These are phyloP conservation scores for Plasmodium yoelii DNA, from an alignment of 169 alveolate genomes.

Conservation along the genomic window DNA sequence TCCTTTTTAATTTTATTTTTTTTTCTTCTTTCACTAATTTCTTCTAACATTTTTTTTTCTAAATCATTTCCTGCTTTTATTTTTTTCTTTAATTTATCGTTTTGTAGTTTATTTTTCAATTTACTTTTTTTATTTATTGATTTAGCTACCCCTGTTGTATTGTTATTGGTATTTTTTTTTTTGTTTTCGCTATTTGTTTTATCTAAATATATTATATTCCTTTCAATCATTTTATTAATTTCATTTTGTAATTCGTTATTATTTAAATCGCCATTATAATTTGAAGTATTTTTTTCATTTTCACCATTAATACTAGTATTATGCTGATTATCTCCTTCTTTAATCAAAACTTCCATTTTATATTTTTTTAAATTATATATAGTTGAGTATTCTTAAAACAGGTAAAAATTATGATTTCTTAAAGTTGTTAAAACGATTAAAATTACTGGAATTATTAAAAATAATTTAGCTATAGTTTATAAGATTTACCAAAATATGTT, in stretches of 20 bases:
- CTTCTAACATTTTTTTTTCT: conserved; percentile 67
- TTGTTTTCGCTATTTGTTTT: conserved; percentile 1
- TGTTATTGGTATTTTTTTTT: conserved; percentile 3
- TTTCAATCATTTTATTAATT: conserved; percentile 61
- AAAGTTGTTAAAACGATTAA: too few species aligned
- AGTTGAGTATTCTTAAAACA: too few species aligned
- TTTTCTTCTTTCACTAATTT: conserved; percentile 76
- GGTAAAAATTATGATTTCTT: too few species aligned
- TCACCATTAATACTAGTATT: neutral
- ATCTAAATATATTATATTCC: conserved; percentile 43
- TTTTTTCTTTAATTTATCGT: conserved; percentile 15
- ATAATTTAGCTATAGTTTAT: too few species aligned
- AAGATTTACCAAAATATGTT: too few species aligned
- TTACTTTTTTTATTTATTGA: conserved; percentile 21
- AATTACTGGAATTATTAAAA: too few species aligned
- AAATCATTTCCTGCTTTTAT: conserved; percentile 43
- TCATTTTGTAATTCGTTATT: conserved; percentile 45
- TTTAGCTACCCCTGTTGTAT: neutral
- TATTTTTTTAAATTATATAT: too few species aligned
- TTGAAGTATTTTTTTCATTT: neutral
- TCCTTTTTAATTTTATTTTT: conserved; percentile 66
- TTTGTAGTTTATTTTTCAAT: conserved; percentile 7
- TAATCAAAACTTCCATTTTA: too few species aligned
- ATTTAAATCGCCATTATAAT: neutral
- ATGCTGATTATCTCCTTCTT: too few species aligned